Base-by-base conservation (phyloP, 352 stramenopile genomes). In the Globisporangium irregulare region DNA sequence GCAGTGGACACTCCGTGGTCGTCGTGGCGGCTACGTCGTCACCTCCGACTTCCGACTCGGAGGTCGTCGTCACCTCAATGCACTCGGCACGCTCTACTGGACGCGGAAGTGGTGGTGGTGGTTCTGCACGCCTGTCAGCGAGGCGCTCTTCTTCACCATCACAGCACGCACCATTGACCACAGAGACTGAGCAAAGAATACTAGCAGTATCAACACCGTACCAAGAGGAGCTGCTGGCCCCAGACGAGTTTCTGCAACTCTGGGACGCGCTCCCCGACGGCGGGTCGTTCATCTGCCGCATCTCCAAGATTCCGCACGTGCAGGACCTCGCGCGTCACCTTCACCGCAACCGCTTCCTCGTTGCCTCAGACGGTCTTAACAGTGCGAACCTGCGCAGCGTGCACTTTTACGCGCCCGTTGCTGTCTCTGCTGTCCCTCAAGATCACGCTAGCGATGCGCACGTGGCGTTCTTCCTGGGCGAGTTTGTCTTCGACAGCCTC, bases 401-500 rank as follows among this genome's bases (percentile, higher is more conserved):
- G 29, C 68, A 90, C 56, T 92, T 85, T 38, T 90, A 90, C 66
- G 76, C 81, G 1, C 64, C 79, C 3, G 63, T 77, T 22, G 22
- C 46, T 0, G 59, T 61, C n/a, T 38, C 32, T 38, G 32, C 8
- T 38, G 4, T n/a, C 6, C 4, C 36, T 18, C 27, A 32, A 60
- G 15, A 5, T 20, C 25, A 59, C 15, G 24, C 18, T 43, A 18
- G 41, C 6, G 25, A 36, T 48, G 41, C 41, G 41, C 41, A 8
- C 34, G n/a, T 69, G 24, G 63, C 64, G 10, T 81, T 82, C 38
- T 93, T 91, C 60, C 75, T 93, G 41, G 79, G 77, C 0, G 84
- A 90, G 57, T 90, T 92, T 38, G 64, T 84, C 53, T 87, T 93
- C 68, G 82, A 93, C 70, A 91, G 81, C 24, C 70, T 92, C 22